Percentiles rank a stretch among this genome's conserved stretches.
Evolutionary conservation across 192 early-diverging fungal species (phyloP).

Genomic region (Haplosporangium gracile): DNA sequence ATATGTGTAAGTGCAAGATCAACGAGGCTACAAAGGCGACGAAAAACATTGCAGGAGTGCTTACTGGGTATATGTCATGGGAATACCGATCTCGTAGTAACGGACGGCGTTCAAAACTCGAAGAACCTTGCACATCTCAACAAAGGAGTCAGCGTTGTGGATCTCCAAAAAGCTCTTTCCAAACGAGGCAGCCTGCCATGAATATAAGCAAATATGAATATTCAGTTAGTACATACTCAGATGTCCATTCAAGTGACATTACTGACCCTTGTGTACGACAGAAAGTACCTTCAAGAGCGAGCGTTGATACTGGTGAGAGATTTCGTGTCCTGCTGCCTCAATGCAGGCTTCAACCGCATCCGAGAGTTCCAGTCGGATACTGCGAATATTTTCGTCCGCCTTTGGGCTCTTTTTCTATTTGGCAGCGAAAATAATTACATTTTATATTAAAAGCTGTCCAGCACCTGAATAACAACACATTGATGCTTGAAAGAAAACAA

Average conservation of each 20-base stretch:
- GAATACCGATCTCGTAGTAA: constrained; percentile 88
- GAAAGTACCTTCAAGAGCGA: constrained; percentile 73
- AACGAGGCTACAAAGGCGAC: background rate
- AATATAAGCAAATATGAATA: background rate
- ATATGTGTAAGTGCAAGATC: background rate
- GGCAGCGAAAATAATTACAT: background rate
- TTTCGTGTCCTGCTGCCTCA: constrained; percentile 93
- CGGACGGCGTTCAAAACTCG: constrained; percentile 93
- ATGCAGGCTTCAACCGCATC: constrained; percentile 93
- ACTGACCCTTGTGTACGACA: background rate
- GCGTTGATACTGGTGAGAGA: constrained; percentile 82
- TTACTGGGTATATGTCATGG: constrained; percentile 89
- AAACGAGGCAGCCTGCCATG: constrained; percentile 85
- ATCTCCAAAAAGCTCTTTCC: constrained; percentile 93
- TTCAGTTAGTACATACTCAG: background rate
- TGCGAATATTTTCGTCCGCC: constrained; percentile 96
- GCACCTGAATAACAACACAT: background rate
- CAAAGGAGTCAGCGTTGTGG: constrained; percentile 88
- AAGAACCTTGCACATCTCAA: constrained; percentile 87
- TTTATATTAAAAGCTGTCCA: background rate
- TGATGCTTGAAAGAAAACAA: background rate
- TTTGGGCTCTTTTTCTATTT: constrained; percentile 79
- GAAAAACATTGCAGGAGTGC: constrained; percentile 6
- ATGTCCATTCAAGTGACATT: background rate
- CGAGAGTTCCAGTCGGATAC: constrained; percentile 82